These are phyloP conservation scores for Apiospora koreana DNA, from an alignment of 2,329 filamentous ascomycete genomes.

Conservation along the genomic window DNA sequence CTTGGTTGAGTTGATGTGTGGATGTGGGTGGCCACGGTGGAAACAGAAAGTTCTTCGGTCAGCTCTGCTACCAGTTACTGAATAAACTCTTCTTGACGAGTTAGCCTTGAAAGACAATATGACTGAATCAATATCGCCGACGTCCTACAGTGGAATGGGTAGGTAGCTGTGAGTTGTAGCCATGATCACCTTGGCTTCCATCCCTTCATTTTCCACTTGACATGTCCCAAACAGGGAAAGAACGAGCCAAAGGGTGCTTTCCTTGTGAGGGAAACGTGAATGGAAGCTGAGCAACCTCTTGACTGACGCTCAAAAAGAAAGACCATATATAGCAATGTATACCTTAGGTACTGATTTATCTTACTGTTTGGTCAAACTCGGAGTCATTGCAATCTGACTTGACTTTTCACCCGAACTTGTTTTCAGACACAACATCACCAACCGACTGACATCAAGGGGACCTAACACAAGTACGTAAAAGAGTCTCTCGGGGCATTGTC, in stretches of 20 bases:
- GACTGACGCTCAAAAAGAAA: background rate
- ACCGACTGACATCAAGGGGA: background rate
- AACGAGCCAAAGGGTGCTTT: background rate
- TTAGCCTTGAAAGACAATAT: background rate
- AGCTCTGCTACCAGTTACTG: background rate
- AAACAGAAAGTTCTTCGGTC: background rate
- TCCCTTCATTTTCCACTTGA: background rate
- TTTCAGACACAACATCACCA: background rate
- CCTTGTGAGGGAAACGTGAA: background rate
- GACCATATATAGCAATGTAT: too few relatives aligned
- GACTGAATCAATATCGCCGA: background rate
- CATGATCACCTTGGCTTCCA: background rate
- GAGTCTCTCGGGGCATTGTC: too few relatives aligned
- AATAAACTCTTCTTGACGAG: too few relatives aligned
- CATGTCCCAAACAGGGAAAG: background rate
- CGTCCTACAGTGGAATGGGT: background rate
- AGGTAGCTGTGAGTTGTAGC: too few relatives aligned
- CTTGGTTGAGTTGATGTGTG: background rate
- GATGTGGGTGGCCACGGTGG: background rate
- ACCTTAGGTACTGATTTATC: too few relatives aligned
- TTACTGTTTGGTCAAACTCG: too few relatives aligned
- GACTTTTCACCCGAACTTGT: too few relatives aligned
- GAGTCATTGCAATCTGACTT: too few relatives aligned
- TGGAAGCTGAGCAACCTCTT: background rate
- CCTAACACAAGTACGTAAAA: too few relatives aligned